Conservation (phyloP, 202 grass and related monocot genomes). For the Carex arenaria region DNA sequence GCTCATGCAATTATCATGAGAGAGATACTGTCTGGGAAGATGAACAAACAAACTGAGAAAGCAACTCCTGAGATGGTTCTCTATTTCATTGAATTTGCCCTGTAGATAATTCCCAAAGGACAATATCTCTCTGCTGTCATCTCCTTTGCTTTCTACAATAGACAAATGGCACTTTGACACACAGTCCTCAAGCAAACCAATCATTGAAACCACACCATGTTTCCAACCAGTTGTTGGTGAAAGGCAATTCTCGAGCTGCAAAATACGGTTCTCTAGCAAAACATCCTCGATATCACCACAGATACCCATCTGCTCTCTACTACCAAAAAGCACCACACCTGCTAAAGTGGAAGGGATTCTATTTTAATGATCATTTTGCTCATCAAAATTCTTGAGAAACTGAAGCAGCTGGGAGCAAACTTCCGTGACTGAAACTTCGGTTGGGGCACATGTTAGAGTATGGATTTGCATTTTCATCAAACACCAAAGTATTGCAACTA, state of each 20-base stretch:
- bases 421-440: conserved; percentile 61
- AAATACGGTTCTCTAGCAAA: conserved; percentile 60
- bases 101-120: conserved; percentile 40
- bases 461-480: conserved; percentile 44
- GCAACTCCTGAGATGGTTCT: conserved; percentile 33
- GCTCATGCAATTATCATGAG: conserved; percentile 16
- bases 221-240: conserved; percentile 48
- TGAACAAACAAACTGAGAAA: conserved; percentile 41
- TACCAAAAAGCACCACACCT: conserved; percentile 58
- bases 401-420: conserved; percentile 52
- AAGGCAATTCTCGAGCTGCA: conserved; percentile 57
- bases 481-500: conserved; percentile 43
- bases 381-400: conserved; percentile 33
- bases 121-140: conserved; percentile 1
- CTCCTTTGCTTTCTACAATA: conserved; percentile 28
- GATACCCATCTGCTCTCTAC: conserved; percentile 53
- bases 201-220: conserved; percentile 36
- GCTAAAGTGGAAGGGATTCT: conserved; percentile 33
- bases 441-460: conserved; percentile 67
- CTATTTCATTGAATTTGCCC: conserved; percentile 35
- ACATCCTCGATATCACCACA: conserved; percentile 48
- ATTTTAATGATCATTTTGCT: background rate
- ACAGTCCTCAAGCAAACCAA: conserved; percentile 50
- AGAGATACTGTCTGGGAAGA: conserved; percentile 41
- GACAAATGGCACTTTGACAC: conserved; percentile 34